Conservation (phyloP, 371 early-diverging fungal species). For the Mortierella sp. region DNA sequence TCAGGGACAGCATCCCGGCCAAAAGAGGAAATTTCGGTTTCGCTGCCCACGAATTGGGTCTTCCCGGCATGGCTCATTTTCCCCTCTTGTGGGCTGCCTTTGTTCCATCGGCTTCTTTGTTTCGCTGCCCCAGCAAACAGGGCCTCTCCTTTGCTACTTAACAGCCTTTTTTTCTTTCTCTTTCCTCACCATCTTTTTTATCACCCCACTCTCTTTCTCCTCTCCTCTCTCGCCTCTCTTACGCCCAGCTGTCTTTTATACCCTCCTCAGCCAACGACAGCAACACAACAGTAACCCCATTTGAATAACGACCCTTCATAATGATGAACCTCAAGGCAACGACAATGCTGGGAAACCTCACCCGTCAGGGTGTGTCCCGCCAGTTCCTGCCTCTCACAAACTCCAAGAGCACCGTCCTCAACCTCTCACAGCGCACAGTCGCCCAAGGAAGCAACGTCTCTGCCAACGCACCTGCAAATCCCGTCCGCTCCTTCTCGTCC, state of each 20-base stretch:
- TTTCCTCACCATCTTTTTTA: not conserved
- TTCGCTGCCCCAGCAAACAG: not conserved
- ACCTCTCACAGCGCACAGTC: slow-evolving; percentile 45
- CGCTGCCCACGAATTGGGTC: not conserved
- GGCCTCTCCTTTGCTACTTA: not conserved
- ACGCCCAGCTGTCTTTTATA: not conserved
- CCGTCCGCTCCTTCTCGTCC: slow-evolving; percentile 55
- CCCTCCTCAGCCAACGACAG: not conserved
- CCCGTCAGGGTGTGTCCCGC: slow-evolving; percentile 53
- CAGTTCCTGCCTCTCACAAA: slow-evolving; percentile 50
- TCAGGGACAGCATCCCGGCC: not conserved
- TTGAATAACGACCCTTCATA: not conserved
- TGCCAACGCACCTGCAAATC: slow-evolving; percentile 42
- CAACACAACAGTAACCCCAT: not conserved
- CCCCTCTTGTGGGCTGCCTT: not conserved
- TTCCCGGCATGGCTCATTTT: not conserved
- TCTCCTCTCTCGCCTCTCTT: not conserved
- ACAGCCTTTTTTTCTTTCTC: not conserved
- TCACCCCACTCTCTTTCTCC: not conserved
- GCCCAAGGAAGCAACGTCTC: slow-evolving; percentile 31
- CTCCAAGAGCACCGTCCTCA: slow-evolving; percentile 50
- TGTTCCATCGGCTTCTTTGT: not conserved
- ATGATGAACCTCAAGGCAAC: slow-evolving; percentile 58
- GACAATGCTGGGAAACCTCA: slow-evolving; percentile 46
- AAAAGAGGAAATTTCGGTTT: slow-evolving; percentile 11